These are phyloP conservation scores for Naematelia encephala DNA, from an alignment of 768 basidiomycete genomes.

Conservation along the genomic window DNA sequence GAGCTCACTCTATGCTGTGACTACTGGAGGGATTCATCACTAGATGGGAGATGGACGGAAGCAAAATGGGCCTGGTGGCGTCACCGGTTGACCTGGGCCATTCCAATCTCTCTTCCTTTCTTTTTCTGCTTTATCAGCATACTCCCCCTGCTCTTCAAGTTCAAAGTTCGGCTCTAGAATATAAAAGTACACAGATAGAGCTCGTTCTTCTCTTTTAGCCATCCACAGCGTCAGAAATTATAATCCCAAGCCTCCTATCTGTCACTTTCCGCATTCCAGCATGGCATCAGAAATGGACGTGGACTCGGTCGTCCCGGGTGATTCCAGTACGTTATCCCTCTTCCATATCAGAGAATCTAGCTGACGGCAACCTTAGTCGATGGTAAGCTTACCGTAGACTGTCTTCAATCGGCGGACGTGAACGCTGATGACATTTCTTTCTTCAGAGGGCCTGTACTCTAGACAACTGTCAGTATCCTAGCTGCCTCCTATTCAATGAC, in stretches of 20 bases:
- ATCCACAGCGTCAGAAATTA: too few relatives aligned
- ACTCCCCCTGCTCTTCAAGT: too few relatives aligned
- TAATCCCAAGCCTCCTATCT: not conserved
- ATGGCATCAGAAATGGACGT: slow-evolving; percentile 49
- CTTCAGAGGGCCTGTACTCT: slow-evolving; percentile 49
- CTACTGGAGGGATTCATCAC: too few relatives aligned
- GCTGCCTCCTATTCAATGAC: not conserved
- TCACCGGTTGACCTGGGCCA: not conserved
- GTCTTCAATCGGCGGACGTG: not conserved
- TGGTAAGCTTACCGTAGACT: slow-evolving; percentile 18
- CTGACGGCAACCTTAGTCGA: slow-evolving; percentile 35
- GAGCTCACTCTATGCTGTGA: too few relatives aligned
- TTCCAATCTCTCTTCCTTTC: not conserved
- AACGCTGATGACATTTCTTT: not conserved
- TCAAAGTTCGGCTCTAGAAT: too few relatives aligned
- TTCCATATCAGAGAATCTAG: not conserved
- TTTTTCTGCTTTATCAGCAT: slow-evolving; percentile 1
- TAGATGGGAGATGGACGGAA: not conserved
- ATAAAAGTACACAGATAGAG: too few relatives aligned
- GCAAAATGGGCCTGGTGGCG: not conserved
- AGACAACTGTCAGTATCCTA: slow-evolving; percentile 43
- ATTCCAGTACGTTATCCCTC: slow-evolving; percentile 40
- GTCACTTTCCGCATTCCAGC: slow-evolving; percentile 2
- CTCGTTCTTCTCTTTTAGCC: too few relatives aligned
- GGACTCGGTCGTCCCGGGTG: slow-evolving; percentile 41